Base-by-base conservation (phyloP, 345 rosid genomes). In the Cardamine occulta region DNA sequence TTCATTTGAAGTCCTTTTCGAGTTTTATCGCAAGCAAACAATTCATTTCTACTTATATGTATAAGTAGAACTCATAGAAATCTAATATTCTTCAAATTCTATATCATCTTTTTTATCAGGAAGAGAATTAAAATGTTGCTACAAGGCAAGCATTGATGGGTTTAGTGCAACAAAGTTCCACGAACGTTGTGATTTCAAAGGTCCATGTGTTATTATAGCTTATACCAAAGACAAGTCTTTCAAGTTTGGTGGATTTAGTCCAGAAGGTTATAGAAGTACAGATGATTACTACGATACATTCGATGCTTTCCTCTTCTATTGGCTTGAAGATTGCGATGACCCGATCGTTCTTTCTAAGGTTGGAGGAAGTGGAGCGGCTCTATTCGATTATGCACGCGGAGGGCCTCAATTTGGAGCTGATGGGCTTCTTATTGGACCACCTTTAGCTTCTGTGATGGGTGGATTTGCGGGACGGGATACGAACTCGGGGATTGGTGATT, bases 321-420 rank as follows among this genome's bases (percentile, higher is more conserved):
- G 98, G 97, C 57, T 74, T 8, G 86, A 80, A 2, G 56, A 75
- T 56, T 24, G 29, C 10, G 63, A 19, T 13, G 89, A 80, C 4
- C 92, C 88, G 0, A 58, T 87, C 37, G 40, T 83, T 14, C 80
- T 91, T 48, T 79, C 89, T 19, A 91, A 93, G 68, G 84, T 87
- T 18, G 98, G 97, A 23, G 97, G 97, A 17, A 93, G 94, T 24
- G 97, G 96, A 66, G 96, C 94, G 8, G 94, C 97, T 17, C 85
- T 91, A 12, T 93, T 89, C 57, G 94, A 91, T 59, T 91, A 91
- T 74, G 96, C 93, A 86, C 91, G 76, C 0, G 82, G 82, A 47
- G 77, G 82, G 10, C 82, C 80, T 19, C 91, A 87, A 63, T 87
- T 89, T 23, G 93, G 94, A 76, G 93, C 97, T 1, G 97, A 88